phyloP scores from a whole-genome alignment of 805 yeast genomes.

The Saturnispora zaruensis region DNA sequence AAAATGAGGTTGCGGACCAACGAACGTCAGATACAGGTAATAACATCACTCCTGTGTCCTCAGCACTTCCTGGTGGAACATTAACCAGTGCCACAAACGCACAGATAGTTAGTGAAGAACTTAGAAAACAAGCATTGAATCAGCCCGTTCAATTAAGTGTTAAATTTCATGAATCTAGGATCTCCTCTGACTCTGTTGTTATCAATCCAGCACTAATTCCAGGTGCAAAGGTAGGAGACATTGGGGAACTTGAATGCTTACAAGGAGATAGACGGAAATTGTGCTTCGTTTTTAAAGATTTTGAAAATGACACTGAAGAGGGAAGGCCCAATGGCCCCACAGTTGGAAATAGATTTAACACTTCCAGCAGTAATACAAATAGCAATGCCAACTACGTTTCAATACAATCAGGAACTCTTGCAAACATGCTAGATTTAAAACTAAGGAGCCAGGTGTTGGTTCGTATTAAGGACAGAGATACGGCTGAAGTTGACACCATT shows the following conservation, averaged over 20 bases:
- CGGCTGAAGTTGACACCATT: slow-evolving; percentile 69
- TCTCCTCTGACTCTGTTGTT: slow-evolving; percentile 49
- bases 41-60: neutral
- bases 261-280: slow-evolving; percentile 30
- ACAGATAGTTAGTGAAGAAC: slow-evolving; percentile 3
- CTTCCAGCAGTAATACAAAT: slow-evolving; percentile 17
- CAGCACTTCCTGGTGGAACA: neutral
- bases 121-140: slow-evolving; percentile 1
- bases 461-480: slow-evolving; percentile 33
- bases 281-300: slow-evolving; percentile 35
- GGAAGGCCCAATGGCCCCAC: neutral
- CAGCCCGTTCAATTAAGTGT: slow-evolving; percentile 38
- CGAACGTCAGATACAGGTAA: neutral
- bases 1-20: neutral
- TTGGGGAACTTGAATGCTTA: slow-evolving; percentile 58
- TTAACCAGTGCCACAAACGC: neutral
- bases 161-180: slow-evolving; percentile 59
- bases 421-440: slow-evolving; percentile 52
- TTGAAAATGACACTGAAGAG: slow-evolving; percentile 5
- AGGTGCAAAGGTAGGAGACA: slow-evolving; percentile 62
- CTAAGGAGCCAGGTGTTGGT: slow-evolving; percentile 61
- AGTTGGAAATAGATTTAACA: slow-evolving; percentile 10
- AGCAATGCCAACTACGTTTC: slow-evolving; percentile 36
- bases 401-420: slow-evolving; percentile 51
- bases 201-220: slow-evolving; percentile 53